These are phyloP conservation scores for Chlamydomonas eustigma DNA, from an alignment of 139 green algal genomes.

Conservation along the genomic window DNA sequence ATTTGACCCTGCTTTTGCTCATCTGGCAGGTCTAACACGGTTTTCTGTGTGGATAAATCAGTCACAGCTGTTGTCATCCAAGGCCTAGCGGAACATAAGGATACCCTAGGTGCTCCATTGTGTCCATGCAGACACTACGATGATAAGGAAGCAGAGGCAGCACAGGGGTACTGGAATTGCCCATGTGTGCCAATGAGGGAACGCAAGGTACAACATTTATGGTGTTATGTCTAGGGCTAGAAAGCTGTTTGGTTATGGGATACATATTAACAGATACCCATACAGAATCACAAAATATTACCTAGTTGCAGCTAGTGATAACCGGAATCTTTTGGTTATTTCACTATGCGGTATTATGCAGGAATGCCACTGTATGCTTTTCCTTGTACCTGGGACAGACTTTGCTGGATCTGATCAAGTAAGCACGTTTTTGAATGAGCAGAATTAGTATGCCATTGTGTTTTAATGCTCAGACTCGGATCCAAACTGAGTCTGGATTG, in stretches of 20 bases:
- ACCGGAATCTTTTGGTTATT: not conserved
- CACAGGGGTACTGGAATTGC: constrained; percentile 98
- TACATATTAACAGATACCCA: too few species aligned
- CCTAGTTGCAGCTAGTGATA: too few species aligned
- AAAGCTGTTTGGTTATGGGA: not conserved
- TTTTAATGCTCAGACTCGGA: not conserved
- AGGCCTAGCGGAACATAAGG: constrained; percentile 98
- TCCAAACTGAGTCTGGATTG: not conserved
- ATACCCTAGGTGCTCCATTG: constrained; percentile 88
- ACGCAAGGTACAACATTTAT: constrained; percentile 57
- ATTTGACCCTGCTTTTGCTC: not conserved
- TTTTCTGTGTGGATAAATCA: constrained; percentile 97
- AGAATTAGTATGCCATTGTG: not conserved
- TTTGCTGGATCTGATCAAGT: constrained; percentile 87
- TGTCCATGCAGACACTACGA: constrained; percentile 99
- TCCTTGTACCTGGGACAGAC: constrained; percentile 95
- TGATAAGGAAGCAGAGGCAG: constrained; percentile 92
- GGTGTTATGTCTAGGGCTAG: not conserved
- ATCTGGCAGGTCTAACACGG: constrained; percentile 74
- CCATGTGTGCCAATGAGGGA: constrained; percentile 98
- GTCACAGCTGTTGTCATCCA: constrained; percentile 98
- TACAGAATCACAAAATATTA: too few species aligned
- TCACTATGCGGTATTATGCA: constrained; percentile 33
- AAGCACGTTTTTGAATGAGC: constrained; percentile 29
- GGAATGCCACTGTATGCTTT: constrained; percentile 99